Conservation (phyloP, 345 rosid species). For the Salix koriyanagi region DNA sequence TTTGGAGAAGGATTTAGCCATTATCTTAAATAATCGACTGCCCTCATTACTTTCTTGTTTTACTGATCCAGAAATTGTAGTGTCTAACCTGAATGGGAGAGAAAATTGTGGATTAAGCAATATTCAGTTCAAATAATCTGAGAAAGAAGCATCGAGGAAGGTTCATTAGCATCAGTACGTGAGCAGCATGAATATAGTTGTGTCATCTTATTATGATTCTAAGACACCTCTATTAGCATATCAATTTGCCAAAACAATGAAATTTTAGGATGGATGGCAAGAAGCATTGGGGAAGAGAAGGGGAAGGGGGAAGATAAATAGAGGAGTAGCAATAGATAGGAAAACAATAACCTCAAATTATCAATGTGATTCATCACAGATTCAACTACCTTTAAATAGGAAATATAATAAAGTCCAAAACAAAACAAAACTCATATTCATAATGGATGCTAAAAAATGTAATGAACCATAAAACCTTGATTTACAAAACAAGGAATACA, state of each 20-base stretch:
- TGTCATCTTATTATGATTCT: neutral
- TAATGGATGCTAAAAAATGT: neutral
- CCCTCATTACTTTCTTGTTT: slow-evolving; percentile 94
- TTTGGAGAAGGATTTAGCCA: slow-evolving; percentile 96
- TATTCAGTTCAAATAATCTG: slow-evolving; percentile 14
- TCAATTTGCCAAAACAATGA: neutral
- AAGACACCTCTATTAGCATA: neutral
- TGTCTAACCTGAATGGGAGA: slow-evolving; percentile 69
- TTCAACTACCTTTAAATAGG: neutral
- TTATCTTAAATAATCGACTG: slow-evolving; percentile 79
- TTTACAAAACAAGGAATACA: neutral
- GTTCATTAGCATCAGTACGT: neutral
- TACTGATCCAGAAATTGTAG: slow-evolving; percentile 88
- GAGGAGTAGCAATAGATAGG: neutral
- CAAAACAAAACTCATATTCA: neutral
- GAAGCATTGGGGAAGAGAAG: neutral
- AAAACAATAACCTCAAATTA: neutral
- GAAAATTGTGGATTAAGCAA: slow-evolving; percentile 16
- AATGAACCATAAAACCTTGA: neutral
- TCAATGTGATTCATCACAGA: too few species aligned
- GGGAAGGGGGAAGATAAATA: neutral
- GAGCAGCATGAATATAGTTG: neutral
- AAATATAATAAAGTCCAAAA: neutral
- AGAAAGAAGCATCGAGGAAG: slow-evolving; percentile 8
- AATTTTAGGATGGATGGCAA: neutral